Percentiles rank a stretch among this genome's conserved stretches.
These are phyloP conservation scores for Barbatosphaeria neglecta DNA, from an alignment of 495 filamentous ascomycete species.

Conservation along the genomic window DNA sequence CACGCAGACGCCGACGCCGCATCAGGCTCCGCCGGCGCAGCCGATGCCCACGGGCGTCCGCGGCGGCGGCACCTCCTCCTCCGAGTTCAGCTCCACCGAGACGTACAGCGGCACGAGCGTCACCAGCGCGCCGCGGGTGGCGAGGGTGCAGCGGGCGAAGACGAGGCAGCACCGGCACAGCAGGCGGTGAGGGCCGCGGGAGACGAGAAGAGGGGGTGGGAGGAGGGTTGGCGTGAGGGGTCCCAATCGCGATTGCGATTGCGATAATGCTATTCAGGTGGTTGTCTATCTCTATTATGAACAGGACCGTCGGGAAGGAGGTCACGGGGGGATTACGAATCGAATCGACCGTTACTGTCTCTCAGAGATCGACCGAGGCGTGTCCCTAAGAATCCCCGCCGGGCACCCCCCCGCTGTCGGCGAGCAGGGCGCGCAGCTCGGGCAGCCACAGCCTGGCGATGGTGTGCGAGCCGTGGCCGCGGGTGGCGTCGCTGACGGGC, in stretches of 20 bases:
- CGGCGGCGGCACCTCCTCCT: not conserved
- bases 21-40: too few species aligned
- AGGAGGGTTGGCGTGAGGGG: too few species aligned
- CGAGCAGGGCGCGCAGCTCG: not conserved
- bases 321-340: too few species aligned
- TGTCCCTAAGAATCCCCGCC: not conserved
- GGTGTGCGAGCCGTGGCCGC: conserved; percentile 2
- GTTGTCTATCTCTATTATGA: too few species aligned
- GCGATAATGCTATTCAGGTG: too few species aligned
- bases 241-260: too few species aligned
- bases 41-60: not conserved
- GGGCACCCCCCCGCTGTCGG: not conserved
- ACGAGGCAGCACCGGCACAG: not conserved
- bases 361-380: too few species aligned
- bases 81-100: not conserved
- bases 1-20: too few species aligned
- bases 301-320: too few species aligned
- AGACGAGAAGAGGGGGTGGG: too few species aligned
- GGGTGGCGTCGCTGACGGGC: not conserved
- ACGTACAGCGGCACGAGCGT: not conserved
- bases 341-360: too few species aligned
- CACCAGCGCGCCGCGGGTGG: not conserved
- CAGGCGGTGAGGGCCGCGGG: not conserved
- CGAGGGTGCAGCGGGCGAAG: not conserved
- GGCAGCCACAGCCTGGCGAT: not conserved